Percentiles rank a stretch among this genome's conserved stretches.
Evolutionary conservation across 2,329 filamentous ascomycete species (phyloP).

Genomic region (Trichoderma asperellum): DNA sequence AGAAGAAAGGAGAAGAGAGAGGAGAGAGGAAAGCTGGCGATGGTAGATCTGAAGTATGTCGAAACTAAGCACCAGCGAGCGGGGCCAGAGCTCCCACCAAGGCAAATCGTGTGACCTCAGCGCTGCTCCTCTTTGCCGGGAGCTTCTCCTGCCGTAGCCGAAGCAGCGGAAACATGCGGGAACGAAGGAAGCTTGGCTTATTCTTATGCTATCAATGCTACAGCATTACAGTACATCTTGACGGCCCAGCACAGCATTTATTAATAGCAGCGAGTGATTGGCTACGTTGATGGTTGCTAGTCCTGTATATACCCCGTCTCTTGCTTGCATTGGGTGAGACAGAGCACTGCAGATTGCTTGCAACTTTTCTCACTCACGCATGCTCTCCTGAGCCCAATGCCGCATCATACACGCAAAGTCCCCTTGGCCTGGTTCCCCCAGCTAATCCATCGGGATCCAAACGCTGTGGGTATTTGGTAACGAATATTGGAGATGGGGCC

Average conservation of each 20-base stretch:
- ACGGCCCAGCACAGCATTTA: background rate
- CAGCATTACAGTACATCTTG: background rate
- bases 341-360: background rate
- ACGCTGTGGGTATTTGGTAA: background rate
- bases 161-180: constrained; percentile 42
- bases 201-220: background rate
- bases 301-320: background rate
- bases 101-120: constrained; percentile 24
- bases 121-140: constrained; percentile 35
- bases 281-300: background rate
- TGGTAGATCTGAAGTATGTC: constrained; percentile 13
- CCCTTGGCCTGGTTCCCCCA: background rate
- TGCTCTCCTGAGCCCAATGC: background rate
- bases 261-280: background rate
- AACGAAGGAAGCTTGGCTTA: constrained; percentile 22
- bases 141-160: constrained; percentile 38
- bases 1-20: background rate
- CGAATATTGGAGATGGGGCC: background rate
- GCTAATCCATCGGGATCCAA: background rate
- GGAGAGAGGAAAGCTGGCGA: background rate
- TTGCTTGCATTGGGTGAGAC: background rate
- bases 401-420: background rate
- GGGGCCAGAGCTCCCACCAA: constrained; percentile 7
- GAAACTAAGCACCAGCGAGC: constrained; percentile 6
- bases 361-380: background rate